Base-by-base conservation (phyloP, 2,329 filamentous ascomycete species). In the Hypoxylon sp. region DNA sequence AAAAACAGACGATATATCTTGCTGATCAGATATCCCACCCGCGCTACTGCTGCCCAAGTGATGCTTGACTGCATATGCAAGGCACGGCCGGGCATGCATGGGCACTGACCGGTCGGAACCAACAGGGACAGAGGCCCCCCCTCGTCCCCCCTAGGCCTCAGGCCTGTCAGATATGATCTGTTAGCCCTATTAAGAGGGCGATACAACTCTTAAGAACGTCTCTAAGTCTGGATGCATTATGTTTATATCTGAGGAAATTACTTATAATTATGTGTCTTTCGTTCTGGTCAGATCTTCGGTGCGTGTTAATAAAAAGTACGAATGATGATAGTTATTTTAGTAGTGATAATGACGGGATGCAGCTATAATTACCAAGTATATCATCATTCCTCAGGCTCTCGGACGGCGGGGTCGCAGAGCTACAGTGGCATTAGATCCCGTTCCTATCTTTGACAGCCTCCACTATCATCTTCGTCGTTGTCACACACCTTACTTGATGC, bases 41-140 rank as follows among this genome's bases (percentile, higher is more conserved):
- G 53, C 48, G 52, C 53, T n/a, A 51, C 49, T 60, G 53, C 49
- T 56, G 50, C 52, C 55, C 48, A 37, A 53, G 48, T 54, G 50
- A 43, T 51, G 48, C 52, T 26, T 24, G 48, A 51, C 37, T 55
- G 56, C 60, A 63, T 63, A 63, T 63, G 60, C 60, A 63, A 63
- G 60, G 60, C 60, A 60, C 60, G 48, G 27, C 38, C 29, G 43
- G 47, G 35, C 60, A 60, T 60, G 57, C 57, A 63, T 60, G 60
- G 53, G 57, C 57, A 63, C 55, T 54, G 47, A 20, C 40, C 60
- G 57, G 53, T 15, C 60, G 53, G 31, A 60, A 40, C 46, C 21
- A 3, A 52, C 48, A 51, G 49, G 48, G 56, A 31, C 41, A 41
- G 20, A 58, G 20, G 48, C 47, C 50, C 49, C 27, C 45, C 31